Conservation (phyloP, 1,284 basidiomycete genomes). For the Apiotrichum brassicae region DNA sequence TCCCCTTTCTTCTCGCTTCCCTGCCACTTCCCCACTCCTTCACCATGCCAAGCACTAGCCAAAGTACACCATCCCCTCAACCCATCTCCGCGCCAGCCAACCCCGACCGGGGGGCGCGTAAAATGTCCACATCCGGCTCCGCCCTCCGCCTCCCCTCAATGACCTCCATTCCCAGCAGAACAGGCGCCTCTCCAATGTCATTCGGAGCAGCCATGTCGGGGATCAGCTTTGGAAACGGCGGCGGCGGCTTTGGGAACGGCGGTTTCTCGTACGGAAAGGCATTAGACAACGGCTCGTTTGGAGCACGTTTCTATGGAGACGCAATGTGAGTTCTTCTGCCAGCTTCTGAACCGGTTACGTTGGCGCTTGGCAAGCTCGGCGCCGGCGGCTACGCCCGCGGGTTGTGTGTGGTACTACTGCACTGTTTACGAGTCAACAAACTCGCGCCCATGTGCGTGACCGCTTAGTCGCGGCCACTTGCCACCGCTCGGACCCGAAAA, state of each 20-base stretch:
- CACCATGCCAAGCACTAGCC: background rate
- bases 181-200: constrained; percentile 36
- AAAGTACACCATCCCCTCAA: constrained; percentile 4
- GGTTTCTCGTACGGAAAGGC: constrained; percentile 32
- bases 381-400: too few relatives aligned
- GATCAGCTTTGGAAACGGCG: constrained; percentile 37
- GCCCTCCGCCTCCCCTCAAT: constrained; percentile 7
- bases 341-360: too few relatives aligned
- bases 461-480: too few relatives aligned
- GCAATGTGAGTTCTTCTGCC: constrained; percentile 26
- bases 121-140: constrained; percentile 12
- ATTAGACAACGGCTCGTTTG: constrained; percentile 30
- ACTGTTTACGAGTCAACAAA: too few relatives aligned
- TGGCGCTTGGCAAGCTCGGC: too few relatives aligned
- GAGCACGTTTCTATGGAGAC: constrained; percentile 40
- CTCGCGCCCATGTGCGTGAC: too few relatives aligned
- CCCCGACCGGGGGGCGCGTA: constrained; percentile 13
- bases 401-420: too few relatives aligned
- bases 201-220: constrained; percentile 42
- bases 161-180: too few relatives aligned
- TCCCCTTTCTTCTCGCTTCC: background rate
- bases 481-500: constrained; percentile 1
- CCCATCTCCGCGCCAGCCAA: constrained; percentile 19
- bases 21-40: background rate
- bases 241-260: constrained; percentile 4